Percentiles rank a stretch among this genome's conserved stretches.
Evolutionary conservation across 139 green algal genomes (phyloP).

Genomic region (Tetradesmus obliquus): DNA sequence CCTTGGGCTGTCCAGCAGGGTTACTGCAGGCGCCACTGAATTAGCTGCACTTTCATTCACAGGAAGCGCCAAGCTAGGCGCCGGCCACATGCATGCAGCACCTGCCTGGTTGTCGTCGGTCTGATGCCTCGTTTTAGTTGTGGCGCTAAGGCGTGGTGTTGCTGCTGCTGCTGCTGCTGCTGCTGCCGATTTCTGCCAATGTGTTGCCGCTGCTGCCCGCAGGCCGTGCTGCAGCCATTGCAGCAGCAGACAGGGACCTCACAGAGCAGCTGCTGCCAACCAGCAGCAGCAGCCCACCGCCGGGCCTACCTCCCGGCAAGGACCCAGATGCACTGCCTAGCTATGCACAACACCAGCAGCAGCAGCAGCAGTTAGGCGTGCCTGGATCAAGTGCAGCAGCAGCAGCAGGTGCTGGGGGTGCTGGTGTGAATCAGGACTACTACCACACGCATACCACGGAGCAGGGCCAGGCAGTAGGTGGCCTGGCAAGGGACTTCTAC

Average conservation of each 20-base stretch:
- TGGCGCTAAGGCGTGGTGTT: too few relatives aligned
- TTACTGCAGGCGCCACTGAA: too few relatives aligned
- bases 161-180: not conserved
- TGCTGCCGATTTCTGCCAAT: not conserved
- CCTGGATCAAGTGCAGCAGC: not conserved
- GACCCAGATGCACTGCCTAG: constrained; percentile 43
- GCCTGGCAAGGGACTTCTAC: constrained; percentile 29
- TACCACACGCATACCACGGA: constrained; percentile 17
- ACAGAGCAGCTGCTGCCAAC: constrained; percentile 27
- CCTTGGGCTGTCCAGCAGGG: too few relatives aligned
- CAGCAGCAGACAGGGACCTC: constrained; percentile 31
- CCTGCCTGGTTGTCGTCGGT: too few relatives aligned
- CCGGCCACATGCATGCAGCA: too few relatives aligned
- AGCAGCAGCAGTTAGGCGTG: not conserved
- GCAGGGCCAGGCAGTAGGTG: not conserved
- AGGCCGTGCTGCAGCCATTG: constrained; percentile 29
- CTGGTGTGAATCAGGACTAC: constrained; percentile 20
- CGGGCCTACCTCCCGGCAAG: constrained; percentile 13
- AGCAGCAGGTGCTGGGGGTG: not conserved
- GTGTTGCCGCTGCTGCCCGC: not conserved
- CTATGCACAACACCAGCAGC: constrained; percentile 29
- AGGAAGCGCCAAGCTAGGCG: too few relatives aligned
- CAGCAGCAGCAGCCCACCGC: not conserved
- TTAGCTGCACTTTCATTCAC: too few relatives aligned
- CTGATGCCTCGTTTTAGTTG: too few relatives aligned